phyloP scores from a whole-genome alignment of 768 basidiomycete genomes.

The Antrodiella citrinella region DNA sequence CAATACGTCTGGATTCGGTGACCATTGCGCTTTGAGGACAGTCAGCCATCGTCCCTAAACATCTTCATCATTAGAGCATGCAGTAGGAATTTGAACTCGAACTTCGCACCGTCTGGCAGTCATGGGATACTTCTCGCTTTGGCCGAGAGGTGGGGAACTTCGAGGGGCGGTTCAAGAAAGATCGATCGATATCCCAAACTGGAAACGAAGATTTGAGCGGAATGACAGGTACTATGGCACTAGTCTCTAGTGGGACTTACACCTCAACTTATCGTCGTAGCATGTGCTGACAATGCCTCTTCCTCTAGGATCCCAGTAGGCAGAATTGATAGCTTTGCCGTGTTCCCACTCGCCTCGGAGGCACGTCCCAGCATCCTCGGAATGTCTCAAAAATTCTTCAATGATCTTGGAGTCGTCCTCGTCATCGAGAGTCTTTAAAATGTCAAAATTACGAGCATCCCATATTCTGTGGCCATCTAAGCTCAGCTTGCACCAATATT shows the following conservation, averaged over 20 bases:
- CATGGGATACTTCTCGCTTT: constrained; percentile 54
- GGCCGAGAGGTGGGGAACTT: constrained; percentile 59
- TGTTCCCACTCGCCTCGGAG: constrained; percentile 63
- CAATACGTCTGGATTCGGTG: constrained; percentile 65
- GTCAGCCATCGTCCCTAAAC: constrained; percentile 76
- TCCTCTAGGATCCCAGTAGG: constrained; percentile 81
- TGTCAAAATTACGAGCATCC: constrained; percentile 63
- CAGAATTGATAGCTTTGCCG: constrained; percentile 72
- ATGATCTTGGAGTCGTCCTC: constrained; percentile 31
- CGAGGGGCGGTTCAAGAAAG: constrained; percentile 35
- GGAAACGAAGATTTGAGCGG: not conserved
- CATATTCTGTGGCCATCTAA: constrained; percentile 60
- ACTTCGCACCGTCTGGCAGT: constrained; percentile 75
- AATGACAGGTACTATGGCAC: not conserved
- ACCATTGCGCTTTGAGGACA: constrained; percentile 71
- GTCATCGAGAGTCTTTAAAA: constrained; percentile 21
- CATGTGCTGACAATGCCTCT: constrained; percentile 75
- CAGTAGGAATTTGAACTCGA: not conserved
- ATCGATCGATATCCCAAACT: constrained; percentile 74
- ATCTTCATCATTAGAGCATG: not conserved
- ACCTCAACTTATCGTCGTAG: constrained; percentile 69
- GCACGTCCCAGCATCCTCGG: constrained; percentile 43
- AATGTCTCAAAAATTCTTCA: constrained; percentile 38
- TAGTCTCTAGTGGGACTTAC: constrained; percentile 45
- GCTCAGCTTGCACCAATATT: not conserved